Conservation (phyloP, 768 basidiomycete genomes). For the Trametes punicea region DNA sequence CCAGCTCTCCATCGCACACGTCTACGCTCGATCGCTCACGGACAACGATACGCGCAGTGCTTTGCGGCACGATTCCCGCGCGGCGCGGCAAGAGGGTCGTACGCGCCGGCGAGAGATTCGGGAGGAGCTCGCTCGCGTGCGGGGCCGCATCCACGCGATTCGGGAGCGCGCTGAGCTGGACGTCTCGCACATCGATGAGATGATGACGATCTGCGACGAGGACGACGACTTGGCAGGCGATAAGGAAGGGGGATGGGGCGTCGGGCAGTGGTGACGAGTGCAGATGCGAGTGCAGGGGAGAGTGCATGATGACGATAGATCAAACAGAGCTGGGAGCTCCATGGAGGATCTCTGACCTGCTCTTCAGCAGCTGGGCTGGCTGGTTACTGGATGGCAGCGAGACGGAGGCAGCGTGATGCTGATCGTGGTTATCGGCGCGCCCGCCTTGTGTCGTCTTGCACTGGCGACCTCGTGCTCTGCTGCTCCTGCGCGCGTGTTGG, state of each 20-base stretch:
- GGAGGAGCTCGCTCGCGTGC: constrained; percentile 16
- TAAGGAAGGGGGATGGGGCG: not conserved
- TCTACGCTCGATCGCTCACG: not conserved
- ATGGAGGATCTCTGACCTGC: no score
- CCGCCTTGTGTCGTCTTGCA: no score
- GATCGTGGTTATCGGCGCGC: no score
- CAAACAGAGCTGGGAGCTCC: no score
- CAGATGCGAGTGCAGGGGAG: no score
- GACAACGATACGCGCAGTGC: constrained; percentile 5
- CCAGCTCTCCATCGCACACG: constrained; percentile 1
- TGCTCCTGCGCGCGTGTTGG: no score
- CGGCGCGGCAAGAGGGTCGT: constrained; percentile 13
- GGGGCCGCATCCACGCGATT: constrained; percentile 12
- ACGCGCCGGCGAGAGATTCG: constrained; percentile 14
- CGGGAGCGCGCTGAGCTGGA: constrained; percentile 4
- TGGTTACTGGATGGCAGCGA: no score
- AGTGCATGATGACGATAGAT: no score
- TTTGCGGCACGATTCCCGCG: constrained; percentile 13
- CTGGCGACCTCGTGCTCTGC: no score
- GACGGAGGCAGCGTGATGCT: no score
- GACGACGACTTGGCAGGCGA: not conserved
- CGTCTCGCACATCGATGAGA: not conserved
- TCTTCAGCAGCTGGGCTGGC: no score
- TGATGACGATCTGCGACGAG: not conserved
- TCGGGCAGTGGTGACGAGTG: not conserved